Evolutionary conservation across 345 rosid genomes (phyloP).

Genomic region (rapeseed (Brassica napus)): DNA sequence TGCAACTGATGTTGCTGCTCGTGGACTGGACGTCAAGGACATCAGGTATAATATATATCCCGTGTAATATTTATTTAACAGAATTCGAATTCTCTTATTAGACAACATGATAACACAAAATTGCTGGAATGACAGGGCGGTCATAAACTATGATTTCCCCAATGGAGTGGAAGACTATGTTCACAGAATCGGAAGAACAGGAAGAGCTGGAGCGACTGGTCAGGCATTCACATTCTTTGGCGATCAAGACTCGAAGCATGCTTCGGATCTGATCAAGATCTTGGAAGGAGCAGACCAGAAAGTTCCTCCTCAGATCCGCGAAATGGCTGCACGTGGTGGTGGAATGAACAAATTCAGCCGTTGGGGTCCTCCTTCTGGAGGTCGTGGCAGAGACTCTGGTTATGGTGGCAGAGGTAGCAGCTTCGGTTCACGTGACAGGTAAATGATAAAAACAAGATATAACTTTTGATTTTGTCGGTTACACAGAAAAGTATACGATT

Average conservation of each 20-base stretch:
- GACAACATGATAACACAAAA: neutral
- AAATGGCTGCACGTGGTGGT: neutral
- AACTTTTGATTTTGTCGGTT: too few species aligned
- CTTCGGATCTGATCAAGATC: neutral
- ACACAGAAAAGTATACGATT: neutral
- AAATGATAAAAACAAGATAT: conserved; percentile 7
- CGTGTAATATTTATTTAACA: neutral
- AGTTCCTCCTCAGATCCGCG: neutral
- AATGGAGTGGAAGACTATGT: neutral
- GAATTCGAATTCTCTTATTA: neutral
- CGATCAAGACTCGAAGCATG: neutral
- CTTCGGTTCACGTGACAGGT: conserved; percentile 74
- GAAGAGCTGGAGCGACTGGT: neutral
- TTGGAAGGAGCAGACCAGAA: neutral
- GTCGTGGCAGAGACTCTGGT: conserved; percentile 39
- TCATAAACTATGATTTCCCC: neutral
- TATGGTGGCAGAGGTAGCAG: conserved; percentile 48
- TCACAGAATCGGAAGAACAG: neutral
- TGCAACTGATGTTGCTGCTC: neutral
- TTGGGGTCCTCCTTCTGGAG: conserved; percentile 22
- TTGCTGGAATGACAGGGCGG: neutral
- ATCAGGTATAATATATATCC: neutral
- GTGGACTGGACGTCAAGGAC: neutral
- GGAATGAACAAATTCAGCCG: neutral
- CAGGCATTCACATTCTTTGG: neutral